These are phyloP conservation scores for Priceomyces castillae DNA, from an alignment of 805 yeast species.

Conservation along the genomic window DNA sequence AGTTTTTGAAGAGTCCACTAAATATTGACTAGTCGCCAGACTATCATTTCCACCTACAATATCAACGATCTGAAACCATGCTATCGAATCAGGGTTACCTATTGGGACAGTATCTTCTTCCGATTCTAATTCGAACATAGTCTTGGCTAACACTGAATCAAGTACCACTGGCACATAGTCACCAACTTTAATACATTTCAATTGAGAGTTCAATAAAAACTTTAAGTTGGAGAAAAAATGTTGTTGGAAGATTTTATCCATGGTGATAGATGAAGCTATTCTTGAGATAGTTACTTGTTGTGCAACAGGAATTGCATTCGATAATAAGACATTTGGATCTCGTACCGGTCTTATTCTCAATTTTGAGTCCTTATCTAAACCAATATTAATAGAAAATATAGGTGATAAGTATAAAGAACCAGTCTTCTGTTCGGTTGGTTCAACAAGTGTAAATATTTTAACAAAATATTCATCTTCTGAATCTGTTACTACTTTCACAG, in stretches of 20 bases:
- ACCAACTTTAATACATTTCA: conserved; percentile 58
- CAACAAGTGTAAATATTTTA: conserved; percentile 57
- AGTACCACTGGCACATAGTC: conserved; percentile 77
- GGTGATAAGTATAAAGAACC: conserved; percentile 61
- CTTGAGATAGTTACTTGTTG: conserved; percentile 63
- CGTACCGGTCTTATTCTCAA: conserved; percentile 20
- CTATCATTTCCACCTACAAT: conserved; percentile 34
- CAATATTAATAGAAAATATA: conserved; percentile 50
- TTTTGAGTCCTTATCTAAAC: conserved; percentile 22
- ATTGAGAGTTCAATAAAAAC: conserved; percentile 53
- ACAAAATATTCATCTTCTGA: conserved; percentile 24
- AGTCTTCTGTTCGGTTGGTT: conserved; percentile 49
- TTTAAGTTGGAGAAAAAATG: conserved; percentile 61
- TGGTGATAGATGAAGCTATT: conserved; percentile 64
- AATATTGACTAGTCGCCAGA: conserved; percentile 37
- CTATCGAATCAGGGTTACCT: conserved; percentile 68
- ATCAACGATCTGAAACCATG: conserved; percentile 78
- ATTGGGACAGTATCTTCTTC: conserved; percentile 42
- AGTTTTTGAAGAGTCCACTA: conserved; percentile 67
- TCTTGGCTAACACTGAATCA: conserved; percentile 63
- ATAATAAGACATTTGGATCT: conserved; percentile 14
- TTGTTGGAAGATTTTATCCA: conserved; percentile 61
- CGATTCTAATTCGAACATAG: conserved; percentile 41
- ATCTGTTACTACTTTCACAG: conserved; percentile 35
- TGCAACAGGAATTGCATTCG: conserved; percentile 47